Evolutionary conservation across 225 moss, liverwort and hornwort species (phyloP).

Genomic region (Pseudisothecium myosuroides): DNA sequence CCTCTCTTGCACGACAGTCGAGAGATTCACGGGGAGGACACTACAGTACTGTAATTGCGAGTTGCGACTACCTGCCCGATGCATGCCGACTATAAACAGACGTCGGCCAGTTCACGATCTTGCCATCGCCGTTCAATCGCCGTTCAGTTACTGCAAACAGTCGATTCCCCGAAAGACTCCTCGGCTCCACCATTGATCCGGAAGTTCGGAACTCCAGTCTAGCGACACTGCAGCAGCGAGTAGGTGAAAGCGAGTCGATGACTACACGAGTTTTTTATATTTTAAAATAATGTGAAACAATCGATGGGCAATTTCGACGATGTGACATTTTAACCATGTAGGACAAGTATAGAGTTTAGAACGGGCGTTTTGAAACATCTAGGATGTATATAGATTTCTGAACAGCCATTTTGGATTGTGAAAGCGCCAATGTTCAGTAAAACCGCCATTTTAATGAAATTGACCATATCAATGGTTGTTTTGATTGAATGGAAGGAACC

Average conservation of each 20-base stretch:
- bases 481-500: background rate
- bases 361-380: no score
- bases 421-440: no score
- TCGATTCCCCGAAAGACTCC: background rate
- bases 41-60: no score
- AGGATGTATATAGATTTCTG: no score
- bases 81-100: background rate
- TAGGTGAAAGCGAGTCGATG: background rate
- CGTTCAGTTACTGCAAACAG: background rate
- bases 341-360: no score
- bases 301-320: no score
- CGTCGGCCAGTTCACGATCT: background rate
- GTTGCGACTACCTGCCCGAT: background rate
- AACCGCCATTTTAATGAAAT: no score
- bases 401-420: no score
- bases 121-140: background rate
- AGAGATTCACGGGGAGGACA: no score
- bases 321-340: no score
- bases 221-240: background rate
- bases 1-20: background rate
- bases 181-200: background rate
- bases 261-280: background rate
- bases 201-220: no score
- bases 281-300: background rate
- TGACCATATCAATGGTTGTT: no score